Evolutionary conservation across 176 grass and related monocot species (phyloP).

Genomic region (Pontederia crassipes): DNA sequence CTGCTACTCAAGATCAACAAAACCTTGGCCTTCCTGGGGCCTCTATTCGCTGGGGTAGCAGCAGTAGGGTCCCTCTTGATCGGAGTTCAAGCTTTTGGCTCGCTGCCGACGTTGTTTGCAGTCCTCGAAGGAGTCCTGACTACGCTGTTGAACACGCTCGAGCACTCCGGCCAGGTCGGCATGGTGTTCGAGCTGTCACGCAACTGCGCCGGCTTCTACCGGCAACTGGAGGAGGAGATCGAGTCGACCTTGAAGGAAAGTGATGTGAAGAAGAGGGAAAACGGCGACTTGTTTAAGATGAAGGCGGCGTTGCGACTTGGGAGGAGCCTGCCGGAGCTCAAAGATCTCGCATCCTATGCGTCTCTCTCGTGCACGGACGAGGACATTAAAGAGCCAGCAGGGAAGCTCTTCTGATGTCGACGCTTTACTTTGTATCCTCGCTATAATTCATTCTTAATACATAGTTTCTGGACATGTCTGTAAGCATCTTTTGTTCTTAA

Average conservation of each 20-base stretch:
- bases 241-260: conserved; percentile 20
- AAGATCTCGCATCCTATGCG: conserved; percentile 8
- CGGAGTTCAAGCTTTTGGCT: background rate
- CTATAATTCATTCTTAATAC: no score
- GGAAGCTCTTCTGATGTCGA: no score
- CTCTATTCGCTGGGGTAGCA: no score
- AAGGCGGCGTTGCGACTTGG: conserved; percentile 22
- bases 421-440: no score
- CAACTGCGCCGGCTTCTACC: conserved; percentile 24
- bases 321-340: conserved; percentile 9
- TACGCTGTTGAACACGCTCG: conserved; percentile 23
- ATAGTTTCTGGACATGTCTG: no score
- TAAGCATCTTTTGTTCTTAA: no score
- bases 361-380: conserved; percentile 15
- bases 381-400: background rate
- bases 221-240: conserved; percentile 21
- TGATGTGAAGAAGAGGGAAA: conserved; percentile 20
- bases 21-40: no score
- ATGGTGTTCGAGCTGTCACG: background rate
- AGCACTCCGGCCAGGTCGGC: conserved; percentile 27
- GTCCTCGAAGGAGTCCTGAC: conserved; percentile 17
- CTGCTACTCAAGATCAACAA: no score
- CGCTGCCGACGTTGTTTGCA: conserved; percentile 13
- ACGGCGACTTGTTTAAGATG: conserved; percentile 23
- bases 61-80: conserved; percentile 5